These are phyloP conservation scores for Choanephora cucurbitarum DNA, from an alignment of 371 early-diverging fungal genomes.

Conservation along the genomic window DNA sequence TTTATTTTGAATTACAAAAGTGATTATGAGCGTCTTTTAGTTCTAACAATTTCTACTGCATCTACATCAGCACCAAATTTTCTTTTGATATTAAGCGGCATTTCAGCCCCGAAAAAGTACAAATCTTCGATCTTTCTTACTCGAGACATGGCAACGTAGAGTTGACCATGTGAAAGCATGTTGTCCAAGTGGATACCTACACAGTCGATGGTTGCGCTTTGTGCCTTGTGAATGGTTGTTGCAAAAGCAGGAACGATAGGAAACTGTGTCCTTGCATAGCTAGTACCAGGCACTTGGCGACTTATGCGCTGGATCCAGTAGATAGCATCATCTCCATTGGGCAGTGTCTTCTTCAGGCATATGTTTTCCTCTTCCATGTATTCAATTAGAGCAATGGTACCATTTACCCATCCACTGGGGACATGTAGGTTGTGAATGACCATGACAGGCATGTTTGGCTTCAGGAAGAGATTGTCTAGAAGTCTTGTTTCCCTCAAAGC, in stretches of 20 bases:
- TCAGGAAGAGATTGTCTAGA: not conserved
- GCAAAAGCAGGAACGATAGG: not conserved
- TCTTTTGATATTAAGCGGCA: not conserved
- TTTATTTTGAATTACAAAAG: too few species aligned
- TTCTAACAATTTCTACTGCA: not conserved
- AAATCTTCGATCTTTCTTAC: constrained; percentile 2
- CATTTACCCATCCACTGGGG: constrained; percentile 4
- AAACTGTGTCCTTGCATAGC: constrained; percentile 2
- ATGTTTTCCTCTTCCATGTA: constrained; percentile 9
- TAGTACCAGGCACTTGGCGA: constrained; percentile 1
- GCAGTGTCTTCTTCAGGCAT: constrained; percentile 1
- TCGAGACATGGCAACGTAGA: constrained; percentile 8
- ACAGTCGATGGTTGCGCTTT: constrained; percentile 1
- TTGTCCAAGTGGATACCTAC: not conserved
- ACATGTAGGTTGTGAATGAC: constrained; percentile 5
- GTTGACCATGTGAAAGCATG: constrained; percentile 1
- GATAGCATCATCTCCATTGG: not conserved
- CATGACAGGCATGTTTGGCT: constrained; percentile 1
- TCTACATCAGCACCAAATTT: not conserved
- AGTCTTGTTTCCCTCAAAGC: constrained; percentile 3
- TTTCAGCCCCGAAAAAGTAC: constrained; percentile 2
- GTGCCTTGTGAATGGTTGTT: not conserved
- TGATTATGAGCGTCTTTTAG: not conserved
- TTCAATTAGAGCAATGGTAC: not conserved
- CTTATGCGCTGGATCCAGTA: constrained; percentile 7